Conservation (phyloP, 2,329 filamentous ascomycete genomes). For the Cadophora sp. region DNA sequence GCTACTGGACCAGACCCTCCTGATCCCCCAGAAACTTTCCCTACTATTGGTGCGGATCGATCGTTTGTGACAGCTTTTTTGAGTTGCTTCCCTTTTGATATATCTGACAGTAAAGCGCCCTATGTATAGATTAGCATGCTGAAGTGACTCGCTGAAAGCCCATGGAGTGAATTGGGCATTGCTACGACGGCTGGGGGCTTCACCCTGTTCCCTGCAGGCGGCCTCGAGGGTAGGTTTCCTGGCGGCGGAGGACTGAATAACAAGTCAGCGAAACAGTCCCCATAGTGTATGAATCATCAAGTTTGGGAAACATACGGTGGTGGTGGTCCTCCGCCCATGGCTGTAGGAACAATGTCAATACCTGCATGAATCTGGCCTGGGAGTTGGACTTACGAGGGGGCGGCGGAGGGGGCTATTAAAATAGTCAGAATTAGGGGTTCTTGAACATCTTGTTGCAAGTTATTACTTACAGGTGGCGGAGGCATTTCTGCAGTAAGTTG, state of each 20-base stretch:
- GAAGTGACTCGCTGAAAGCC: conserved; percentile 36
- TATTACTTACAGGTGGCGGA: conserved; percentile 26
- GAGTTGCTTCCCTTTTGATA: conserved; percentile 78
- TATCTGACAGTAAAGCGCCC: conserved; percentile 88
- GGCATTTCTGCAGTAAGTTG: conserved; percentile 29
- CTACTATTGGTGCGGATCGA: conserved; percentile 80
- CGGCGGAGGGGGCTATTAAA: conserved; percentile 69
- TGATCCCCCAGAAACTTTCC: conserved; percentile 54
- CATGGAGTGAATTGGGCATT: conserved; percentile 32
- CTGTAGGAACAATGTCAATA: conserved; percentile 23
- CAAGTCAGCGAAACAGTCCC: not conserved
- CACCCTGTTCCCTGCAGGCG: conserved; percentile 69
- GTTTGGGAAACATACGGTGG: conserved; percentile 53
- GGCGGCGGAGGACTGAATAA: conserved; percentile 65
- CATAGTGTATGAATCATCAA: not conserved
- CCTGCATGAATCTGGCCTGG: not conserved
- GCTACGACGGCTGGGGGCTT: conserved; percentile 46
- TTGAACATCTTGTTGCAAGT: not conserved
- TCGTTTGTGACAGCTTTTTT: conserved; percentile 93
- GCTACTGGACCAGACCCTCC: conserved; percentile 65
- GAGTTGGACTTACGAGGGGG: conserved; percentile 49
- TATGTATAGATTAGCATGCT: conserved; percentile 50
- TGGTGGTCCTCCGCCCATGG: conserved; percentile 61
- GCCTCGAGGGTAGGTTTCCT: conserved; percentile 60
- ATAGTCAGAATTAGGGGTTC: not conserved